Evolutionary conservation across 2,329 filamentous ascomycete species (phyloP).

Genomic region (Mariannaea sp.): DNA sequence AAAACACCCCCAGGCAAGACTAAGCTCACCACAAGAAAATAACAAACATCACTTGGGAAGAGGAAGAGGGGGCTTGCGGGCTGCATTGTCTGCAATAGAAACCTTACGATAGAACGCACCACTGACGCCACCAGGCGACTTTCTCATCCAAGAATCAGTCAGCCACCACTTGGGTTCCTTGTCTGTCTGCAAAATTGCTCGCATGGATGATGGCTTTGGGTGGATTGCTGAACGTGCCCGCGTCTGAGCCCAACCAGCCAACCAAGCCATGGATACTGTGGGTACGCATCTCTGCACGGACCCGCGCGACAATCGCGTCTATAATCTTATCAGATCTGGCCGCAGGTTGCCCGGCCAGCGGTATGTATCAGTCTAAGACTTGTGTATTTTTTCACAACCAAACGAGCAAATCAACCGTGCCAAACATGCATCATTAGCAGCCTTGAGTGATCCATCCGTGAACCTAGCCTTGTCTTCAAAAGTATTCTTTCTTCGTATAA

Average conservation of each 20-base stretch:
- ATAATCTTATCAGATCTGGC: conserved; percentile 16
- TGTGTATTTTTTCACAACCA: conserved; percentile 23
- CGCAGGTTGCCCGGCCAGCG: conserved; percentile 34
- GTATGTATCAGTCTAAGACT: conserved; percentile 5
- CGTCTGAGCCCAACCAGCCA: conserved; percentile 5
- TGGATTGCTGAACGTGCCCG: conserved; percentile 3
- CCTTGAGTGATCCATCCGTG: conserved; percentile 28
- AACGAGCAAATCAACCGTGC: conserved; percentile 16
- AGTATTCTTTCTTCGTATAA: conserved; percentile 17
- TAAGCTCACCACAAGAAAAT: neutral
- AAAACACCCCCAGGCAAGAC: neutral
- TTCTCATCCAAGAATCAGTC: neutral
- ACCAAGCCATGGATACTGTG: neutral
- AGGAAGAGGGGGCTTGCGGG: neutral
- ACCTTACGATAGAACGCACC: conserved; percentile 28
- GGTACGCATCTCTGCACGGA: neutral
- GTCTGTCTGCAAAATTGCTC: conserved; percentile 14
- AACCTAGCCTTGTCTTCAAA: conserved; percentile 29
- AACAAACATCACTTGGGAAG: too few species aligned
- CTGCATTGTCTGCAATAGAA: conserved; percentile 13
- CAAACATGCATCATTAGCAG: conserved; percentile 15
- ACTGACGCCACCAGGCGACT: conserved; percentile 25
- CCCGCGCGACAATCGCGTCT: conserved; percentile 13
- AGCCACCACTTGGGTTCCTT: conserved; percentile 14
- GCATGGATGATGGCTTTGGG: conserved; percentile 15